Base-by-base conservation (phyloP, 2,329 filamentous ascomycete genomes). In the Elsinoe batatas region DNA sequence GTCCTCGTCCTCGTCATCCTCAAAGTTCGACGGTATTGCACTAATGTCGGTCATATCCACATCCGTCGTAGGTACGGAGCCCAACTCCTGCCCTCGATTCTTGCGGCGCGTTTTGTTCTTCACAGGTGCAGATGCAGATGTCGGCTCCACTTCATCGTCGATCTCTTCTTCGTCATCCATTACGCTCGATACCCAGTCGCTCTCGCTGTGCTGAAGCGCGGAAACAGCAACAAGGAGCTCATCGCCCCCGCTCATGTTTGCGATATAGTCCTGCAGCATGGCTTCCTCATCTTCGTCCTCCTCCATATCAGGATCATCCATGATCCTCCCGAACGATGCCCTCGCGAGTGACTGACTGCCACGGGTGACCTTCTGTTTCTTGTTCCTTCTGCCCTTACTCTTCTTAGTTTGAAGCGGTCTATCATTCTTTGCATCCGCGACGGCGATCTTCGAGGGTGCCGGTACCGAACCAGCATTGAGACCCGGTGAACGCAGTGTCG, bases 211-310 rank as follows among this genome's bases (percentile, higher is more conserved):
- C 59, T 37, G 64, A 64, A 38, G 63, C 64, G 3, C 64, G 59
- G 43, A 56, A 43, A 43, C 61, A 12, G 3, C 64, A 59, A 43
- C 57, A 43, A 43, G 61, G 12, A n/a, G 57, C 56, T 22, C 58
- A 37, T 54, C 57, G 46, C 36, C 53, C 3, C 56, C 58, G n/a
- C 59, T 63, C 63, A 87, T 75, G 59, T 89, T 88, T 42, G 79
- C 77, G 63, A 88, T 83, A 62, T 90, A 90, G 63, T 91, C 87
- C 1, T 80, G 78, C 61, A 83, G 70, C 40, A 82, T 73, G 0
- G 75, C 78, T 1, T 75, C 78, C 37, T 83, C 79, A 15, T 84
- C 77, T 15, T 63, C 58, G 12, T 61, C 50, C 6, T 61, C 59
- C 7, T 54, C 17, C 47, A 51, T 51, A 12, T 51, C 33, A 5